Base-by-base conservation (phyloP, 1,139 yeast species). In the Yarrowia galli region DNA sequence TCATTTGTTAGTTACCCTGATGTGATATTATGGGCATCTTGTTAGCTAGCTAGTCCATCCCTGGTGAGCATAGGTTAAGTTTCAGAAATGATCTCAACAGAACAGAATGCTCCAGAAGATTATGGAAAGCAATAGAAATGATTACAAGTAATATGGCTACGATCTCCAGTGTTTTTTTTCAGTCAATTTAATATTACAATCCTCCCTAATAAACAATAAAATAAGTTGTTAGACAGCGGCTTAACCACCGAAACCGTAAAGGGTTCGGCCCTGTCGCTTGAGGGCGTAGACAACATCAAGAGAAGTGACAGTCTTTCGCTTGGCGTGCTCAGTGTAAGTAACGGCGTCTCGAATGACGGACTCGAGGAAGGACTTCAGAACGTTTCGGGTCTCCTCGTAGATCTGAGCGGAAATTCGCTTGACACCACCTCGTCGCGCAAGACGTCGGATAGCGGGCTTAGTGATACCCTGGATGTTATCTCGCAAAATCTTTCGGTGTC, bases 381-480 rank as follows among this genome's bases (percentile, higher is more conserved):
- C 98, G 75, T 91, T 95, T 86, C 99, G 92, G 79, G 96, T 97
- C 87, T 93, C 98, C 85, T 95, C 98, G 86, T 95, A 95, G 82
- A 95, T 93, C 81, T 93, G 87, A 80, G 97, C 98, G 74, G 98
- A 93, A 78, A 95, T 95, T 90, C 98, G 97, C 89, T 95, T 95
- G 80, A 95, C 99, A 91, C 99, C 99, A 85, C 99, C 99, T 91
- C 99, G 92, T 89, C 99, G 93, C 71, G 99, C 99, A 79, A 95
- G 89, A 91, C 99, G 93, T 87, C 99, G 92, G 81, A 95, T 95
- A 79, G 99, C 99, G 81, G 99, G 99, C 88, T 95, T 95, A 74
- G 99, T 95, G 81, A 95, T 93, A 87, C 99, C 99, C 86, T 93
- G 98, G 76, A 95, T 93, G 93, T 95, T 95, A 83, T 95, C 99